Conservation (phyloP, 2,329 filamentous ascomycete species). For the Colletotrichum gigasporum region DNA sequence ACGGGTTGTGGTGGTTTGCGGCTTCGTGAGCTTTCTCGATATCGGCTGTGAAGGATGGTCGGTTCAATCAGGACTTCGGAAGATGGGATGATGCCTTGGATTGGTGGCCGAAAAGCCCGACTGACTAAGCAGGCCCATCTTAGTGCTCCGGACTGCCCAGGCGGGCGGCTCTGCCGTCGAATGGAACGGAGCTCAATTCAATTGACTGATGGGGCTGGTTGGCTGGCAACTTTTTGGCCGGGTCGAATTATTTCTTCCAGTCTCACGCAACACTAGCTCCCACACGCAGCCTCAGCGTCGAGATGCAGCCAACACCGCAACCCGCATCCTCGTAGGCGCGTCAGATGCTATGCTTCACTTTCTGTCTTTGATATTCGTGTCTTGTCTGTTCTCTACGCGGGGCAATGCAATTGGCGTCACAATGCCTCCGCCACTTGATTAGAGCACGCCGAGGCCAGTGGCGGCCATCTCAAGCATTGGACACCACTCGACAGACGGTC, state of each 20-base stretch:
- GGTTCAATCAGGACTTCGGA: slow-evolving; percentile 32
- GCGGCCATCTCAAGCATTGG: slow-evolving; percentile 17
- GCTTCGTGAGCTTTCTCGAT: slow-evolving; percentile 28
- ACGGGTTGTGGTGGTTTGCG: slow-evolving; percentile 36
- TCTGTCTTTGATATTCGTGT: background rate
- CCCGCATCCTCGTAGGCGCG: background rate
- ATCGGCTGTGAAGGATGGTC: slow-evolving; percentile 40
- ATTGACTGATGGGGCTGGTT: slow-evolving; percentile 15
- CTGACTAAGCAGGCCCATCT: slow-evolving; percentile 25
- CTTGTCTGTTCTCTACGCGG: slow-evolving; percentile 13
- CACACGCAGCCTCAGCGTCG: background rate
- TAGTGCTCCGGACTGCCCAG: no score
- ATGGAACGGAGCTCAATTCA: slow-evolving; percentile 16
- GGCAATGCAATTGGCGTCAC: slow-evolving; percentile 34
- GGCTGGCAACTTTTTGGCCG: background rate
- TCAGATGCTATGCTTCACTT: slow-evolving; percentile 25
- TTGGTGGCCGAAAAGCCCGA: slow-evolving; percentile 7
- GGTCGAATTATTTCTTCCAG: background rate
- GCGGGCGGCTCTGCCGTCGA: background rate
- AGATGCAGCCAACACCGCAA: slow-evolving; percentile 13
- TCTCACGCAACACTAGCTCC: background rate
- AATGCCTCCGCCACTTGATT: slow-evolving; percentile 35
- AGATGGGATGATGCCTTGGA: slow-evolving; percentile 28
- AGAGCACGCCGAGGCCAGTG: slow-evolving; percentile 32
- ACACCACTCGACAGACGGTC: slow-evolving; percentile 2